Base-by-base conservation (phyloP, 73 alveolate genomes). In the Symbiodinium natans region DNA sequence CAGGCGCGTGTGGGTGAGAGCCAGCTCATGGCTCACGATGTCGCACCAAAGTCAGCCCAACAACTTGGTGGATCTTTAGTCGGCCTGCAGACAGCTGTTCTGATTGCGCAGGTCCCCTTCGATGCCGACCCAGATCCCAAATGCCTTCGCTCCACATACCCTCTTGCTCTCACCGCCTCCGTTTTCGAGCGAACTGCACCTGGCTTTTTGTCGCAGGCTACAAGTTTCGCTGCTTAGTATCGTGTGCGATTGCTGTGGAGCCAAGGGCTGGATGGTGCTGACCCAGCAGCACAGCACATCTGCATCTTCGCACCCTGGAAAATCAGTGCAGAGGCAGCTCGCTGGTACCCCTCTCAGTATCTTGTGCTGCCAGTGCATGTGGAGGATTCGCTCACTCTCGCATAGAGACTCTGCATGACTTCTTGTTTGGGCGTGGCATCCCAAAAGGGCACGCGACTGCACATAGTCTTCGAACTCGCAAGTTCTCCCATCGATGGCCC, bases 301-400 rank as follows among this genome's bases (percentile, higher is more conserved):
- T 39, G 75, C 74, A 87, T 90, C 54, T 90, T 90, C 33, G 97
- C 97, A n/a, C 97, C 97, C 38, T 90, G 97, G 97, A 68, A 90
- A 34, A 82, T 90, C 54, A 85, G 88, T 17, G 77, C 31, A 2
- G 97, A 90, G 88, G 97, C 71, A 13, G 77, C 77, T 23, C 77
- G 77, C 77, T 63, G 77, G 77, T 27, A 11, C 77, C 77, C 15
- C 34, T 31, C 77, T 63, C 77, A 63, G 68, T 27, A 52, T n/a
- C 68, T 52, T 52, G 6, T 0, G 27, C 29, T 7, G 17, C 27
- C 5, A 52, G 68, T 7, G 68, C 21, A 2, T 52, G 17, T 0
- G 68, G 63, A 10, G 27, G n/a, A n/a, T n/a, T n/a, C n/a, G n/a
- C n/a, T n/a, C n/a, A n/a, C n/a, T n/a, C n/a, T n/a, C n/a, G n/a